Evolutionary conservation across 768 basidiomycete species (phyloP), one percentile per base, ranked within the genome.

Genomic region (Tylopilus plumbeoviolaceoides): DNA sequence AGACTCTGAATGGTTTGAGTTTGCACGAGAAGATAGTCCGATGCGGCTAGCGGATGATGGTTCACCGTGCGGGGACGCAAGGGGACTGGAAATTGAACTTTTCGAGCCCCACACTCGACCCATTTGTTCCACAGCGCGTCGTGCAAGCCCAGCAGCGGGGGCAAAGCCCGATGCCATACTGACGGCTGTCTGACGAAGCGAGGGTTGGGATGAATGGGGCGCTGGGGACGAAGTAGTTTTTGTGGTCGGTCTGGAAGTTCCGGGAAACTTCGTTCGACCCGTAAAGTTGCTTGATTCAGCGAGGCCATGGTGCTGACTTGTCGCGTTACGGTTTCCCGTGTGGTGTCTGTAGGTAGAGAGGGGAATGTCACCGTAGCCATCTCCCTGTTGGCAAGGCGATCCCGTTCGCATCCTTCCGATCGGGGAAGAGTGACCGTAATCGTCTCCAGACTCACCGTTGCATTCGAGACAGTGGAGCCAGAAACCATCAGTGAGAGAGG

Each of bases 71-170:
- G 76, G 75, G 4, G 79, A 73, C 10, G 79, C 75, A 43, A 79
- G 77, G 41, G 72, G 64, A 55, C 71, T 72, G 21, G 75, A 70
- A 47, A 70, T 56, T 7, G 71, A 63, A 28, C 56, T 35, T 58
- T 68, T 73, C 27, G 74, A 75, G 48, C 78, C 82, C 78, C 78
- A 84, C 20, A 79, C 83, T 38, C 81, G 78, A 36, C 84, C 83
- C 74, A 90, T 81, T 67, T 82, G 85, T 71, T 89, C 88, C 4
- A 87, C 87, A 4, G 89, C 87, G 51, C 85, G 79, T 62, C 83
- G 85, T 10, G 87, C 89, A 9, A 88, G 75, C 9, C 87, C 87
- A 17, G 86, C 85, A 20, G 84, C 85, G 25, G 87, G 85, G 3
- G 83, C 82, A 44, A 88, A 75, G 39, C 82, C 78, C 36, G 76